phyloP scores from a whole-genome alignment of 768 basidiomycete genomes.

The Lactifluus hygrophoroides region DNA sequence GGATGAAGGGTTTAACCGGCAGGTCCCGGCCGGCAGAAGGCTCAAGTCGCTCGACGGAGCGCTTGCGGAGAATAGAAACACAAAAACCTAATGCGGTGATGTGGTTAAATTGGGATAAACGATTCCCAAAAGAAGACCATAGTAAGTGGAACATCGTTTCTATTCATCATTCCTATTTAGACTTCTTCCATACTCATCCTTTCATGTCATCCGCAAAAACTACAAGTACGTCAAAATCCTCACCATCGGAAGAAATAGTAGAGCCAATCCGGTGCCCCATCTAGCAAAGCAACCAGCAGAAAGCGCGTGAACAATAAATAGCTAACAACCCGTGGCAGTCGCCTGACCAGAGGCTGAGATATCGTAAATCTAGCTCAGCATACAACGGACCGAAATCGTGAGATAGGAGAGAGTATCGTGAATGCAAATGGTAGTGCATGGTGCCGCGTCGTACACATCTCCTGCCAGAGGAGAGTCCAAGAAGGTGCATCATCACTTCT shows the following conservation, averaged over 20 bases:
- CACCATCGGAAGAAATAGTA: not conserved
- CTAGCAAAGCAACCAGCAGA: conserved; percentile 2
- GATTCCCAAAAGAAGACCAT: too few relatives aligned
- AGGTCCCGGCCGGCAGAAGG: not conserved
- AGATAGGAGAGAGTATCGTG: not conserved
- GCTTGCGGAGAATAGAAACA: not conserved
- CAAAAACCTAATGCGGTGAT: too few relatives aligned
- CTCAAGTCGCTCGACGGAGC: conserved; percentile 14
- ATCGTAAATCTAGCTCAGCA: not conserved
- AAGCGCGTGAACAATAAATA: not conserved
- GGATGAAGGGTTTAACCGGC: not conserved
- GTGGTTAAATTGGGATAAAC: too few relatives aligned
- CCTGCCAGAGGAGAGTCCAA: conserved; percentile 9
- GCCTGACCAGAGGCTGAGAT: conserved; percentile 11
- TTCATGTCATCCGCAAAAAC: conserved; percentile 6
- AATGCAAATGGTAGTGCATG: not conserved
- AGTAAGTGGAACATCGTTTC: not conserved
- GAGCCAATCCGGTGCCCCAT: conserved; percentile 3
- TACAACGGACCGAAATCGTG: not conserved
- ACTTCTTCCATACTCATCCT: conserved; percentile 10
- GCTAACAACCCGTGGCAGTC: conserved; percentile 3
- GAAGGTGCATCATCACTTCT: not conserved
- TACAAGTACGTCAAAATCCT: conserved; percentile 16
- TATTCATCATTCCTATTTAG: not conserved
- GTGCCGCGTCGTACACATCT: not conserved